Evolutionary conservation across 345 rosid species (phyloP), one percentile per base, ranked within the genome.

Genomic region (Hirschfeldia incana): DNA sequence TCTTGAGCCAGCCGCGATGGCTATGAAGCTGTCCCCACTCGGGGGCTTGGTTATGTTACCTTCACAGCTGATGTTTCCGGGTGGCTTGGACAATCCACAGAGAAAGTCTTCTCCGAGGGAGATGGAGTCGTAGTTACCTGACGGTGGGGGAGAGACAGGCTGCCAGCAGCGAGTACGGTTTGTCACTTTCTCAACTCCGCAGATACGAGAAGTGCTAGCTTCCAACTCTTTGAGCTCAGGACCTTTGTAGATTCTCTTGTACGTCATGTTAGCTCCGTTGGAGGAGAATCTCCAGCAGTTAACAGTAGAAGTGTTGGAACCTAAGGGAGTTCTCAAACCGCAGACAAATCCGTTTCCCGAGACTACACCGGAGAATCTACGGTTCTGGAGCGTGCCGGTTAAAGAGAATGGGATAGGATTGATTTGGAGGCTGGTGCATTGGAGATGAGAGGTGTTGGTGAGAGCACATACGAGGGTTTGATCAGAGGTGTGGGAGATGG

Each of bases 301-400:
- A 42, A 93, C 3, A 4, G 21, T 58, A 1, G 94, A 90, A 70
- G 34, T 10, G 26, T 84, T 21, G 0, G 85, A 58, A 63, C 63
- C 29, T 8, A 73, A 2, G 2, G 34, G 51, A 0, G 84, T 27
- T 33, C 17, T 81, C 68, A 93, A 61, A 6, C 75, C 88, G 27
- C 94, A 90, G 0, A 91, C 12, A 67, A 90, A 91, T 1, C 95
- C 88, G n/a, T 88, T 83, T 29, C 97, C 95, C 2, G 89, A 86
- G 8, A 88, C 94, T 8, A 90, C 10, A 1, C 87, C 90, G 1
- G 94, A 66, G 64, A 86, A 83, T 1, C 84, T 55, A 67, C 34
- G 49, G 17, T 36, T 44, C 1, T 77, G 39, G 68, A 42, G 57
- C 17, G 34, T 37, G 1, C 49, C n/a, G 9, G 57, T 15, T 6